Evolutionary conservation across 148 eudicot species (phyloP).

Genomic region (Amaranthus cruentus): DNA sequence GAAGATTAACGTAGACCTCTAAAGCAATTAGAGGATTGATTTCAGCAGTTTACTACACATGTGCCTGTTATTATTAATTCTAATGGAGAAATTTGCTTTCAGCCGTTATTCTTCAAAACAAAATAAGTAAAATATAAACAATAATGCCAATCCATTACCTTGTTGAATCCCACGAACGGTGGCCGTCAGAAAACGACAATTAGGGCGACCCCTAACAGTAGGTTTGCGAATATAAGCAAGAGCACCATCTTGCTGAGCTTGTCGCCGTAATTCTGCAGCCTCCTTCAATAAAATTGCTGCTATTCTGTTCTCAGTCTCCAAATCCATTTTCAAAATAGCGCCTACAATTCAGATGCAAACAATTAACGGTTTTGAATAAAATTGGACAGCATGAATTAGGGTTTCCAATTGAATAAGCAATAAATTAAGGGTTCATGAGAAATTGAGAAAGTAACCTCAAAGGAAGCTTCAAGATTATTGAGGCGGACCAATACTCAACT

Average conservation of each 20-base stretch:
- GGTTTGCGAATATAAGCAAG: slow-evolving; percentile 75
- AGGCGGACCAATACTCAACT: too few relatives aligned
- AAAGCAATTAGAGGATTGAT: too few relatives aligned
- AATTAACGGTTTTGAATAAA: too few relatives aligned
- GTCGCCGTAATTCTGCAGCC: slow-evolving; percentile 80
- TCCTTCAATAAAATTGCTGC: slow-evolving; percentile 77
- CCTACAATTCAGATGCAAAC: not conserved
- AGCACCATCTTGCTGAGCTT: slow-evolving; percentile 80
- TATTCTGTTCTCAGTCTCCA: slow-evolving; percentile 83
- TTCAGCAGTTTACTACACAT: too few relatives aligned
- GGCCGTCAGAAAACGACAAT: slow-evolving; percentile 84
- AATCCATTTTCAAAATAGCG: slow-evolving; percentile 50
- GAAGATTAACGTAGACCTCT: too few relatives aligned
- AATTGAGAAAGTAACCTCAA: too few relatives aligned
- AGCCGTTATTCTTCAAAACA: not conserved
- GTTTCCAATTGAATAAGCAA: too few relatives aligned
- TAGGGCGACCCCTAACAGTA: slow-evolving; percentile 68
- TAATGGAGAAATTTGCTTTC: too few relatives aligned
- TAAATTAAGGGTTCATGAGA: too few relatives aligned
- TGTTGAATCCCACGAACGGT: slow-evolving; percentile 92
- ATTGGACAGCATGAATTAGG: too few relatives aligned
- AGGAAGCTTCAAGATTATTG: too few relatives aligned
- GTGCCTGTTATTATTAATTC: too few relatives aligned
- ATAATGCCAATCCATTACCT: slow-evolving; percentile 31
- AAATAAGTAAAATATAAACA: not conserved